Conservation (phyloP, 768 basidiomycete genomes). For the Mycena belliarum region DNA sequence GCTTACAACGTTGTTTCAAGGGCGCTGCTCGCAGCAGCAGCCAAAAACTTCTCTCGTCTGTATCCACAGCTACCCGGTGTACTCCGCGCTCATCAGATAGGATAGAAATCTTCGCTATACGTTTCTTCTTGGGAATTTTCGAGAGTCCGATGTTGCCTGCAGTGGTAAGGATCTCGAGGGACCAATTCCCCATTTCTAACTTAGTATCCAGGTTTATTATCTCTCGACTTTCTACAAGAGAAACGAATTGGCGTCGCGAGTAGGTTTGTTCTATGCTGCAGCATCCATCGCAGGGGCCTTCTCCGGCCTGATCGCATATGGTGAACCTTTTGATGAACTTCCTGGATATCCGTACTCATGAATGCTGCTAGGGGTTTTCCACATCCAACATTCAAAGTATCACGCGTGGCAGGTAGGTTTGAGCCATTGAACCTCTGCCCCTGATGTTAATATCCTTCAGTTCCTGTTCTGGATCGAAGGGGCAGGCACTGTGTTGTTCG, state of each 20-base stretch:
- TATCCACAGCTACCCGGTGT: neutral
- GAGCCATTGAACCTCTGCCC: neutral
- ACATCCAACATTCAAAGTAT: constrained; percentile 41
- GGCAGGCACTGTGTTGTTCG: constrained; percentile 41
- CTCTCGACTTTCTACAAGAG: constrained; percentile 54
- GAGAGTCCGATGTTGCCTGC: constrained; percentile 53
- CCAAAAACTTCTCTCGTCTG: constrained; percentile 46
- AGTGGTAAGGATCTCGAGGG: constrained; percentile 28
- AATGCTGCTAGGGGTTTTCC: constrained; percentile 37
- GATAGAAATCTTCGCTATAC: constrained; percentile 44
- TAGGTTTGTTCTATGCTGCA: constrained; percentile 53
- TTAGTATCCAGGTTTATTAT: constrained; percentile 42
- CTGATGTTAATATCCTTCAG: constrained; percentile 19
- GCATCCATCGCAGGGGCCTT: constrained; percentile 50
- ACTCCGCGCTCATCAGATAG: constrained; percentile 18
- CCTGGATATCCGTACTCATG: neutral
- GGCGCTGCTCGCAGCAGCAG: constrained; percentile 46
- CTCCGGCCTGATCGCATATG: constrained; percentile 52
- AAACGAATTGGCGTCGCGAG: constrained; percentile 50
- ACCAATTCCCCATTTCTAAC: neutral
- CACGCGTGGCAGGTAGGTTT: constrained; percentile 41
- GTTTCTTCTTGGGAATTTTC: constrained; percentile 52
- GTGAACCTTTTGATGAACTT: constrained; percentile 8
- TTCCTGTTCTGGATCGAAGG: constrained; percentile 57
- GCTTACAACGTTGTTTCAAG: constrained; percentile 22